phyloP scores from a whole-genome alignment of 1,284 basidiomycete species.

The Ustilago curta region DNA sequence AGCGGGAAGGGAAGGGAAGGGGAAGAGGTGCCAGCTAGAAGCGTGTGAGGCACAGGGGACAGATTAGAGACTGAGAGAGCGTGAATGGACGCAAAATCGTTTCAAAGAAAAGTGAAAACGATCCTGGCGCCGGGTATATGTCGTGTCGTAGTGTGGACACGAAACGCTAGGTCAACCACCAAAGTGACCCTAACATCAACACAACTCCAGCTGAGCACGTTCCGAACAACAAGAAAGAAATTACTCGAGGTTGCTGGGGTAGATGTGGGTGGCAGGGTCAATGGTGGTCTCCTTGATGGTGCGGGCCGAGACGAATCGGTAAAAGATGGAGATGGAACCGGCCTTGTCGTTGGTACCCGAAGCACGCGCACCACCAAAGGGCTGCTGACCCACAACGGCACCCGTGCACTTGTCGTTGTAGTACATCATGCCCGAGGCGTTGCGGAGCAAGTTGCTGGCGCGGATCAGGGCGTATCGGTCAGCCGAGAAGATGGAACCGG shows the following conservation, averaged over 20 bases:
- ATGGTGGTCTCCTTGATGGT: conserved; percentile 90
- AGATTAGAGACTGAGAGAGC: conserved; percentile 11
- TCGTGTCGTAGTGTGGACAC: conserved; percentile 3
- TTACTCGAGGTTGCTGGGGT: conserved; percentile 66
- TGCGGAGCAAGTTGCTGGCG: conserved; percentile 67
- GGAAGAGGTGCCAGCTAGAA: conserved; percentile 9
- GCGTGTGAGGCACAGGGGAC: conserved; percentile 9
- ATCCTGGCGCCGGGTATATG: conserved; percentile 15
- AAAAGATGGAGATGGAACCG: conserved; percentile 85
- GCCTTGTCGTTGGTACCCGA: conserved; percentile 99
- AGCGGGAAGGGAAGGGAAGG: neutral
- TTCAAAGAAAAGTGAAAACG: neutral
- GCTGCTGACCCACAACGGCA: conserved; percentile 82
- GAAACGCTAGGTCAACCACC: neutral
- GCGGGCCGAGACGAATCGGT: conserved; percentile 76
- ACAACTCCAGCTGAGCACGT: conserved; percentile 11
- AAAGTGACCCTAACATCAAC: neutral
- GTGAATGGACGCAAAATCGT: neutral
- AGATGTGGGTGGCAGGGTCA: conserved; percentile 58
- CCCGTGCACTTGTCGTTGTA: conserved; percentile 80
- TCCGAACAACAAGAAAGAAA: neutral
- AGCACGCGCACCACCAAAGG: conserved; percentile 92
- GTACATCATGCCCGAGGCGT: conserved; percentile 69
- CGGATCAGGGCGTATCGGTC: conserved; percentile 65
- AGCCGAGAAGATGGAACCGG: conserved; percentile 66